Evolutionary conservation across 768 basidiomycete species (phyloP), one percentile per base, ranked within the genome.

Genomic region (Russula brevipes): DNA sequence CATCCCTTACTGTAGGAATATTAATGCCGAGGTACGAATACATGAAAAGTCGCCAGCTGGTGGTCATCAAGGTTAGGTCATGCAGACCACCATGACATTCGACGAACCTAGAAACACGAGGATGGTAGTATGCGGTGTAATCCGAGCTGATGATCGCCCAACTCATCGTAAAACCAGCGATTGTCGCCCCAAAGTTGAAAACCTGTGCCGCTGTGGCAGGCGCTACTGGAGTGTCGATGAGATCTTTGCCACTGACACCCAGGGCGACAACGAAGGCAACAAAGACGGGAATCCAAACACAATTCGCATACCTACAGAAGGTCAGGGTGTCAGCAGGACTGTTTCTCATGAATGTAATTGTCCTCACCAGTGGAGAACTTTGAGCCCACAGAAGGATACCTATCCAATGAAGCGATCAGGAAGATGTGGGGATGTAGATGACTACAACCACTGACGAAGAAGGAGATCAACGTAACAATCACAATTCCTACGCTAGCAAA

Each of bases 271-370:
- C 66, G 71, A 86, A 91, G 9, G 85, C 81, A 57, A 93, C 74
- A n/a, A 90, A 69, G 17, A 90, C 81, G 0, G 92, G 91, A 17
- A 92, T 78, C 90, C 91, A 92, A 1, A 86, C 77, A 2, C 88
- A 63, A 10, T 84, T 80, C 68, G 91, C 91, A 68, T 89, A 93
- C 86, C 88, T 78, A 76, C 55, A 56, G 38, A 24, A 46, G 55
- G 19, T 14, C 3, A 49, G 14, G 47, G 5, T 51, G 47, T 33
- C 12, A 24, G 36, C 19, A 11, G 33, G 46, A 7, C 1, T 11
- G 30, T 19, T 16, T 16, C n/a, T 3, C 39, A 47, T 8, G 19
- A 46, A 14, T 33, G 51, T 33, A 31, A 45, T n/a, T 12, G 11
- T 12, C 7, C 74, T 36, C 61, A 82, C 85, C 82, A 78, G 53